These are phyloP conservation scores for Trichocomaceae sp. DNA, from an alignment of 2,329 filamentous ascomycete species.

Conservation along the genomic window DNA sequence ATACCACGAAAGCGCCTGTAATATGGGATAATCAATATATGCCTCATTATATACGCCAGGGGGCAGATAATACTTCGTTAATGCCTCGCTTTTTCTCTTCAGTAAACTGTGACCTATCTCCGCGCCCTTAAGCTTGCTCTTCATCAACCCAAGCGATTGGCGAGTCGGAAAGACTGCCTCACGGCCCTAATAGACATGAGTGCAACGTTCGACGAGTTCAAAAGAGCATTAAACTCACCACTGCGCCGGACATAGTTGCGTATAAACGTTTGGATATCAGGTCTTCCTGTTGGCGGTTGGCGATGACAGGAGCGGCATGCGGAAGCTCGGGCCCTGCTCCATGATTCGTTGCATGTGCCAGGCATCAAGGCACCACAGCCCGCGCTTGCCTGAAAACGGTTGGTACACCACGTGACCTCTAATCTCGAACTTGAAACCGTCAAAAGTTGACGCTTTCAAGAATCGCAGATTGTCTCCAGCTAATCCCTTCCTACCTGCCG, in stretches of 20 bases:
- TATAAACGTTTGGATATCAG: conserved; percentile 14
- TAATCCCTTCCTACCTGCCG: conserved; percentile 18
- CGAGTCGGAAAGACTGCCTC: conserved; percentile 97
- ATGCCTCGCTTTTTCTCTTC: conserved; percentile 95
- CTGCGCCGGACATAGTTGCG: conserved; percentile 38
- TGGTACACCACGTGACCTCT: conserved; percentile 6
- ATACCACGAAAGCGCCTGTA: conserved; percentile 79
- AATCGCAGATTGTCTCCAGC: conserved; percentile 23
- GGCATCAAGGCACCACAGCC: conserved; percentile 15
- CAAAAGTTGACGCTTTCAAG: conserved; percentile 4
- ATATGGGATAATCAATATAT: not conserved
- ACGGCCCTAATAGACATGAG: conserved; percentile 59
- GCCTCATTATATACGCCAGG: not conserved
- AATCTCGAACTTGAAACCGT: conserved; percentile 5
- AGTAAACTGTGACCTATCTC: conserved; percentile 88
- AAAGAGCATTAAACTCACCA: conserved; percentile 24
- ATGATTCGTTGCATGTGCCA: conserved; percentile 8
- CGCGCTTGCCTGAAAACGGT: conserved; percentile 14
- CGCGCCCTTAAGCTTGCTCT: conserved; percentile 91
- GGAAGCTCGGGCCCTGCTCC: conserved; percentile 16
- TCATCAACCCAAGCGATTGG: conserved; percentile 95
- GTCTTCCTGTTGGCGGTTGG: conserved; percentile 1
- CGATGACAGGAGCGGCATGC: conserved; percentile 13
- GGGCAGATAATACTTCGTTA: conserved; percentile 69
- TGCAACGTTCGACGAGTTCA: conserved; percentile 16